phyloP scores from a whole-genome alignment of 2,329 filamentous ascomycete species.

The Pseudogymnoascus sp. region DNA sequence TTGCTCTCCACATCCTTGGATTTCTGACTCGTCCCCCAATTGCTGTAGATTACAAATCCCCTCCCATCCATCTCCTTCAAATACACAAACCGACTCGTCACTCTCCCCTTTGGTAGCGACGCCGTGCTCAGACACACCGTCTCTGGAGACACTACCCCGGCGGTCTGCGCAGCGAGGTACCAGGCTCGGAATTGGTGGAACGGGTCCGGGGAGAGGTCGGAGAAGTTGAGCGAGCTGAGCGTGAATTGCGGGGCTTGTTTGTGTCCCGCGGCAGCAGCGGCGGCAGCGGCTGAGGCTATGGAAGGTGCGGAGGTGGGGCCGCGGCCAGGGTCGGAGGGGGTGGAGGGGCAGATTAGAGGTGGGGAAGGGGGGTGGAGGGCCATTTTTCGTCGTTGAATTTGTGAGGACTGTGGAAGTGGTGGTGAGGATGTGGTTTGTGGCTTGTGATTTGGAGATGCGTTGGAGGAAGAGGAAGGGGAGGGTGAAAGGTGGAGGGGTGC shows the following conservation, averaged over 20 bases:
- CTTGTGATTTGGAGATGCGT: background rate
- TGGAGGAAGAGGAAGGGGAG: background rate
- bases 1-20: constrained; percentile 63
- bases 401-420: background rate
- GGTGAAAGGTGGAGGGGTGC: background rate
- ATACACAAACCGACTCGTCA: constrained; percentile 82
- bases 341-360: background rate
- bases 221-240: constrained; percentile 50
- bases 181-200: constrained; percentile 81
- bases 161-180: constrained; percentile 64
- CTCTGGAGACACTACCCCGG: constrained; percentile 66
- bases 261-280: constrained; percentile 47
- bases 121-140: constrained; percentile 84
- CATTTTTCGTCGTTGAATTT: background rate
- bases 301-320: constrained; percentile 2
- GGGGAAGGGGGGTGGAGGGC: background rate
- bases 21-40: constrained; percentile 72
- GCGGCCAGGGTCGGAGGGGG: background rate
- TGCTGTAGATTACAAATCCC: constrained; percentile 89
- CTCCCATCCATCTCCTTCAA: constrained; percentile 80
- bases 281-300: constrained; percentile 47
- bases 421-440: background rate
- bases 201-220: constrained; percentile 57
- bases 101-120: constrained; percentile 69
- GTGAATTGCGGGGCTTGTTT: constrained; percentile 71